These are phyloP conservation scores for Vitis rotundifolia DNA, from an alignment of 164 flowering plant genomes.

Conservation along the genomic window DNA sequence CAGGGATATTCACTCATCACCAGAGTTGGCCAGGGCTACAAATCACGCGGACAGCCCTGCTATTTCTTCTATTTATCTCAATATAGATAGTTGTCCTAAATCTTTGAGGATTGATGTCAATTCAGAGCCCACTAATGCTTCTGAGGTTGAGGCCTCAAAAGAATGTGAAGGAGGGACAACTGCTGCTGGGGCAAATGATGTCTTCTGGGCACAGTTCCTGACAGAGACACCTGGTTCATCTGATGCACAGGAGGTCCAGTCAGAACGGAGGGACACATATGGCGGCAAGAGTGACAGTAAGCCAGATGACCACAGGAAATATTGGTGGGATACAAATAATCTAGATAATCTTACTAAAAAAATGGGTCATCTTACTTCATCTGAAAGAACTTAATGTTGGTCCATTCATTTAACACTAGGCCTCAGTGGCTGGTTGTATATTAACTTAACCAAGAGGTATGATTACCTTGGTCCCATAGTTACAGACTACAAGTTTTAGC, in stretches of 20 bases:
- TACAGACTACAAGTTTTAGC: conserved; percentile 8
- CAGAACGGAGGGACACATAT: conserved; percentile 38
- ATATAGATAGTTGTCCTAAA: conserved; percentile 29
- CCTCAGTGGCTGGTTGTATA: conserved; percentile 13
- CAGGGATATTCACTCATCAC: conserved; percentile 40
- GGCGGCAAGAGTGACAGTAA: conserved; percentile 26
- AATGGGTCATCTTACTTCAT: conserved; percentile 54
- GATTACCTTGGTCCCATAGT: conserved; percentile 20
- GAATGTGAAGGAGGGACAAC: conserved; percentile 13
- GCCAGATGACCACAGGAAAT: conserved; percentile 23
- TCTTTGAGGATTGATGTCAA: conserved; percentile 49
- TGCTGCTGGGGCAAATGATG: conserved; percentile 56
- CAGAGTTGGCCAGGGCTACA: conserved; percentile 36
- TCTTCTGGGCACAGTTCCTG: conserved; percentile 78
- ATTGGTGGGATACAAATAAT: conserved; percentile 52
- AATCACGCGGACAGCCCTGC: conserved; percentile 35
- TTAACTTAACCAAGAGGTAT: conserved; percentile 21
- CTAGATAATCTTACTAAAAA: conserved; percentile 44
- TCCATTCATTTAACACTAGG: conserved; percentile 13
- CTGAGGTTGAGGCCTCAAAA: conserved; percentile 25
- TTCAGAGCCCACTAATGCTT: conserved; percentile 32
- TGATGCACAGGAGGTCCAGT: conserved; percentile 48
- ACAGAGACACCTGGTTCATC: conserved; percentile 64
- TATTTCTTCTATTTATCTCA: conserved; percentile 25
- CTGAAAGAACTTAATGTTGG: conserved; percentile 39